Evolutionary conservation across 2,329 filamentous ascomycete species (phyloP).

Genomic region (Xylariaceae sp.): DNA sequence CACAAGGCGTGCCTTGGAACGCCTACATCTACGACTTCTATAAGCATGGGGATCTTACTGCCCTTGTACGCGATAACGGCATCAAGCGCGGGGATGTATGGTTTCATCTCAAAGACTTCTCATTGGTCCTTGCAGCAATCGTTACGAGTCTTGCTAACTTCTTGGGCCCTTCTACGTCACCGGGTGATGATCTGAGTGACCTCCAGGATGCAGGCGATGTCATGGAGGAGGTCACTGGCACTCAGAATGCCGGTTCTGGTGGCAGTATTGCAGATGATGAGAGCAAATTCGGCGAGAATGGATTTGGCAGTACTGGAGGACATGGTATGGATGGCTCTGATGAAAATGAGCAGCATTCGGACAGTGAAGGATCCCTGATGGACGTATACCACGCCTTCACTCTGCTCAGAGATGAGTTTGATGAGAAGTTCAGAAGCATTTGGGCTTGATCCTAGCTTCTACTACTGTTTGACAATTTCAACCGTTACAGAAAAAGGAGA

Average conservation of each 20-base stretch:
- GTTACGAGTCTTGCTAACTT: slow-evolving; percentile 60
- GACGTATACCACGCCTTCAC: slow-evolving; percentile 58
- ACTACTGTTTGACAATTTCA: no score
- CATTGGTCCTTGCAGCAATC: slow-evolving; percentile 63
- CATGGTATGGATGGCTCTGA: not conserved
- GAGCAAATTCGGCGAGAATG: no score
- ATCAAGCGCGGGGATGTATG: slow-evolving; percentile 66
- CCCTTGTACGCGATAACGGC: slow-evolving; percentile 60
- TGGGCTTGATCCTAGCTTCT: slow-evolving; percentile 45
- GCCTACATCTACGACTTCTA: slow-evolving; percentile 74
- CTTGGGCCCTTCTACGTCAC: slow-evolving; percentile 45
- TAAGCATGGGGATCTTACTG: slow-evolving; percentile 63
- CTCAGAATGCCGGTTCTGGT: not conserved
- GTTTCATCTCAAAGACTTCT: slow-evolving; percentile 63
- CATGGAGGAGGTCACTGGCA: not conserved
- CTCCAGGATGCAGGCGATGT: slow-evolving; percentile 13
- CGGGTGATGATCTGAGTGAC: slow-evolving; percentile 46
- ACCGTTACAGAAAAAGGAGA: no score
- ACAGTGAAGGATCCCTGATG: slow-evolving; percentile 44
- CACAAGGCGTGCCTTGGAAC: slow-evolving; percentile 55
- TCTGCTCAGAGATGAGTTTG: slow-evolving; percentile 55
- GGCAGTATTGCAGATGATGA: not conserved
- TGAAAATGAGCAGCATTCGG: slow-evolving; percentile 5
- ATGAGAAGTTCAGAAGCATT: slow-evolving; percentile 59
- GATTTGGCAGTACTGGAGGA: not conserved